Evolutionary conservation across 2,329 filamentous ascomycete species (phyloP).

Genomic region (Pseudogymnoascus sp.): DNA sequence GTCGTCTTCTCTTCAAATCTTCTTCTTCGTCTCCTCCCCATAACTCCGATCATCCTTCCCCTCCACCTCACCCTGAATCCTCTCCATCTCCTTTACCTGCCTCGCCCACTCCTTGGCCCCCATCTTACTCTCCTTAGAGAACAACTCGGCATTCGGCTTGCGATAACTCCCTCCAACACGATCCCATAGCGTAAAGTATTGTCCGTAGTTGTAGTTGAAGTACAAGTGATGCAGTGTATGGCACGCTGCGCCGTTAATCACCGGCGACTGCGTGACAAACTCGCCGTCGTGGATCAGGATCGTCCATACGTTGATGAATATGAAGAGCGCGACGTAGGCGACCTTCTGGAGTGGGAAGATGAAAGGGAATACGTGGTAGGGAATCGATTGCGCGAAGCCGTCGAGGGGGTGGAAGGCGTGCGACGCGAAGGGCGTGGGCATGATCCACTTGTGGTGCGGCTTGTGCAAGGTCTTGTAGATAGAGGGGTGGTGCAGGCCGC

Average conservation of each 20-base stretch:
- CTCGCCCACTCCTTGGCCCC: slow-evolving; percentile 68
- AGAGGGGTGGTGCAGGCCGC: slow-evolving; percentile 68
- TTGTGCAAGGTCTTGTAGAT: slow-evolving; percentile 90
- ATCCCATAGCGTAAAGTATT: slow-evolving; percentile 91
- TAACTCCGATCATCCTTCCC: slow-evolving; percentile 33
- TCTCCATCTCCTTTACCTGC: slow-evolving; percentile 70
- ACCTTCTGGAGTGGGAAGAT: slow-evolving; percentile 88
- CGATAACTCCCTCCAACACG: slow-evolving; percentile 79
- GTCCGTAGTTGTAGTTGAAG: slow-evolving; percentile 88
- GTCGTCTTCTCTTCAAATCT: not conserved
- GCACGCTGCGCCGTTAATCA: slow-evolving; percentile 91
- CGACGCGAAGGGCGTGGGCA: slow-evolving; percentile 87
- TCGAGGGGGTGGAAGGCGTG: slow-evolving; percentile 94
- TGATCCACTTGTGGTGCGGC: slow-evolving; percentile 99
- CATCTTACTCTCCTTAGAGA: slow-evolving; percentile 80
- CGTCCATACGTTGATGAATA: slow-evolving; percentile 95
- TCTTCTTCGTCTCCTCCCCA: slow-evolving; percentile 8
- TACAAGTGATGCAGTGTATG: slow-evolving; percentile 86
- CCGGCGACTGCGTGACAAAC: slow-evolving; percentile 80
- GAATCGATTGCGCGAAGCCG: slow-evolving; percentile 78
- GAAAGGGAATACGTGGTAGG: slow-evolving; percentile 90
- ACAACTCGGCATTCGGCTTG: slow-evolving; percentile 77
- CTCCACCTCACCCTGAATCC: slow-evolving; percentile 40
- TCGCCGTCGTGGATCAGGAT: slow-evolving; percentile 95
- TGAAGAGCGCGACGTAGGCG: slow-evolving; percentile 76